Evolutionary conservation across 169 alveolate genomes (phyloP).

Genomic region (Plasmodium gaboni): DNA sequence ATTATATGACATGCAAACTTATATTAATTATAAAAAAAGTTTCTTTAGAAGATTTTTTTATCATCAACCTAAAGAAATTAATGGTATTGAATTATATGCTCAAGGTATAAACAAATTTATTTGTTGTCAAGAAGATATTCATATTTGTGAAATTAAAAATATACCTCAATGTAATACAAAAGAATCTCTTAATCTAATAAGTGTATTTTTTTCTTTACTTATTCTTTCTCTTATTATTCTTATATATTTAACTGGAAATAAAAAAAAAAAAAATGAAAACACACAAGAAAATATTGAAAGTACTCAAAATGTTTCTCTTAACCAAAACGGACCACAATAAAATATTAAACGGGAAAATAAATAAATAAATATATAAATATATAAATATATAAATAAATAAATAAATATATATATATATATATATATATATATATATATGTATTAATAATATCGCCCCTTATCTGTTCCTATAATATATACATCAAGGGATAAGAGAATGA

Average conservation of each 20-base stretch:
- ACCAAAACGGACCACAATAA: background rate
- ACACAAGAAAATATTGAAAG: background rate
- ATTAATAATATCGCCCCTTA: too few species aligned
- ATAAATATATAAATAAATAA: background rate
- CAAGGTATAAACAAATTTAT: constrained; percentile 47
- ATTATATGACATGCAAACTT: constrained; percentile 44
- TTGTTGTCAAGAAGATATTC: constrained; percentile 33
- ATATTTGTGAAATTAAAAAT: constrained; percentile 30
- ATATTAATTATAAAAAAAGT: constrained; percentile 23
- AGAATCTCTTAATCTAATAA: constrained; percentile 20
- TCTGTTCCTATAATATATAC: too few species aligned
- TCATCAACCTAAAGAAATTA: constrained; percentile 18
- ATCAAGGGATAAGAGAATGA: too few species aligned
- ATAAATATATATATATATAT: background rate
- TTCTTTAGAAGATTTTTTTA: constrained; percentile 19
- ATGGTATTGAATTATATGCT: constrained; percentile 34
- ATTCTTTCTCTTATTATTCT: constrained; percentile 20
- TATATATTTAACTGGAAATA: constrained; percentile 4
- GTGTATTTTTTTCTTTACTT: constrained; percentile 13
- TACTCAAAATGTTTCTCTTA: background rate
- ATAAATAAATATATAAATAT: background rate
- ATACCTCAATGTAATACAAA: constrained; percentile 17
- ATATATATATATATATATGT: too few species aligned
- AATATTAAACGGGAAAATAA: background rate
- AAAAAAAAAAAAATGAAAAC: background rate